phyloP scores from a whole-genome alignment of 2,329 filamentous ascomycete species.

The Amesomyces nigricolor region DNA sequence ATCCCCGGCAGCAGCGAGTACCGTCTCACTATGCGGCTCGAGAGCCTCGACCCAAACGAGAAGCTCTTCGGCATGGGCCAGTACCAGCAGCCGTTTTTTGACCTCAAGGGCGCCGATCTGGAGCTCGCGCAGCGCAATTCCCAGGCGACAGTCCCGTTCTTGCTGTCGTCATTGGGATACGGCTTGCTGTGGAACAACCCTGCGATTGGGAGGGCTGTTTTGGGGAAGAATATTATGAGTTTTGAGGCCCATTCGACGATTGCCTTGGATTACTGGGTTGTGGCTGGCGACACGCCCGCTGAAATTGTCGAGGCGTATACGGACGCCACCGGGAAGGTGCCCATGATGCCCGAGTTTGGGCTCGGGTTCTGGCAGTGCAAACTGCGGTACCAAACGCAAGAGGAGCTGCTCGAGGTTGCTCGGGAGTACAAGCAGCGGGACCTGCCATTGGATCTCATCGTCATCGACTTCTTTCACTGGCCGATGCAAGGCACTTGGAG shows the following conservation, averaged over 20 bases:
- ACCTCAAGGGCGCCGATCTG: slow-evolving; percentile 11
- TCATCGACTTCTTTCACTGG: slow-evolving; percentile 10
- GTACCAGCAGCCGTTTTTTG: slow-evolving; percentile 11
- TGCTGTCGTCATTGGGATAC: slow-evolving; percentile 8
- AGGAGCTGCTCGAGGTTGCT: slow-evolving; percentile 5
- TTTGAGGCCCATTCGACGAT: slow-evolving; percentile 9
- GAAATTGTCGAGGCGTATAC: slow-evolving; percentile 7
- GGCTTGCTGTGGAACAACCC: slow-evolving; percentile 12
- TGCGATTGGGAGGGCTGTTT: background rate
- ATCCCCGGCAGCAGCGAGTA: background rate
- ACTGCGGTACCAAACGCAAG: slow-evolving; percentile 11
- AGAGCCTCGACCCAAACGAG: slow-evolving; percentile 4
- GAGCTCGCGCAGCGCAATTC: slow-evolving; percentile 11
- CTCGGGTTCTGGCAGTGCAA: slow-evolving; percentile 13
- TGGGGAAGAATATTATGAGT: slow-evolving; percentile 9
- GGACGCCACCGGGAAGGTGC: slow-evolving; percentile 2
- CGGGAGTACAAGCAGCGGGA: slow-evolving; percentile 5
- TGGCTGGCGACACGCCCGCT: background rate
- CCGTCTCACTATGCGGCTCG: slow-evolving; percentile 4
- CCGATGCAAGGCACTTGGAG: slow-evolving; percentile 2
- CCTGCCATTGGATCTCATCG: slow-evolving; percentile 5
- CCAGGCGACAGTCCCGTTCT: slow-evolving; percentile 8
- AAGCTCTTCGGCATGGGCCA: slow-evolving; percentile 11
- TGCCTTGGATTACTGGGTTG: slow-evolving; percentile 8
- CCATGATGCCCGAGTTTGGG: slow-evolving; percentile 6